These are phyloP conservation scores for Arachis hypogaea DNA, from an alignment of 306 rosid genomes.

Conservation along the genomic window DNA sequence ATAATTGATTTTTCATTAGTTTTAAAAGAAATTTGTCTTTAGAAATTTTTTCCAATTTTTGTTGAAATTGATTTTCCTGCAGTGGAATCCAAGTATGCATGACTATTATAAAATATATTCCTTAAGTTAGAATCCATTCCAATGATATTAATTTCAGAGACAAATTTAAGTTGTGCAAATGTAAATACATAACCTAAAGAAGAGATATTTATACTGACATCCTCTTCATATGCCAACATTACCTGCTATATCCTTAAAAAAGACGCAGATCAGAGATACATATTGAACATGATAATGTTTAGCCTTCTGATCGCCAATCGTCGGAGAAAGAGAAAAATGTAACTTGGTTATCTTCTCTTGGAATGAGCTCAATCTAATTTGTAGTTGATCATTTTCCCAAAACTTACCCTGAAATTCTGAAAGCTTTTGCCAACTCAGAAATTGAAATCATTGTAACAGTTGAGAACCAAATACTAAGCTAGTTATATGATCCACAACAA, in stretches of 20 bases:
- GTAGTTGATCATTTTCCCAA: not conserved
- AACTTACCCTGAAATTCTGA: too few relatives aligned
- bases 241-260: constrained; percentile 56
- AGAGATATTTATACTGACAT: constrained; percentile 43
- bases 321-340: constrained; percentile 48
- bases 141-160: not conserved
- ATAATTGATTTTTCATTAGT: not conserved
- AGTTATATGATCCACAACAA: too few relatives aligned
- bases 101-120: constrained; percentile 85
- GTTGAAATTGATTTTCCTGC: constrained; percentile 46
- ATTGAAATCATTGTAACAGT: too few relatives aligned
- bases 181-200: constrained; percentile 11
- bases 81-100: constrained; percentile 83
- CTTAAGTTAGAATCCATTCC: constrained; percentile 63
- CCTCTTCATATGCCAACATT: constrained; percentile 76
- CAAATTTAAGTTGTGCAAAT: not conserved
- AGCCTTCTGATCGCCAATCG: constrained; percentile 34
- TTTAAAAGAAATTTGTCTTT: not conserved
- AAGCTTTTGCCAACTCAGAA: too few relatives aligned
- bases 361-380: not conserved
- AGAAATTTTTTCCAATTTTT: constrained; percentile 33
- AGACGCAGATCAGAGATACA: constrained; percentile 34
- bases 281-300: constrained; percentile 32
- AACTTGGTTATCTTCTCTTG: not conserved
- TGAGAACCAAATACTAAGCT: too few relatives aligned